phyloP scores from a whole-genome alignment of 2,329 filamentous ascomycete genomes.

The Penicillium sp. region DNA sequence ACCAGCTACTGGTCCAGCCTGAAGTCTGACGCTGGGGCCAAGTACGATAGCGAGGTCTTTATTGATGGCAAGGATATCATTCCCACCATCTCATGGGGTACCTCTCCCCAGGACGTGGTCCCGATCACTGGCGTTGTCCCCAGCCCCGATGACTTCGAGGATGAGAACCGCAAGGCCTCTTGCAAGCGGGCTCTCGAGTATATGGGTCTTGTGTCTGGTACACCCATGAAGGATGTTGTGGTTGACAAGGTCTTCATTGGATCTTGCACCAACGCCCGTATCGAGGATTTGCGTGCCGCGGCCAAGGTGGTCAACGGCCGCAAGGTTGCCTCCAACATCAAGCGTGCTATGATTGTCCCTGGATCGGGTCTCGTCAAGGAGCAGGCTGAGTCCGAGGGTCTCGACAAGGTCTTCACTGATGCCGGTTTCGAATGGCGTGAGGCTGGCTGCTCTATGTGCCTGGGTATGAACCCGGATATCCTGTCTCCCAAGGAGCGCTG shows the following conservation, averaged over 20 bases:
- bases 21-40: slow-evolving; percentile 80
- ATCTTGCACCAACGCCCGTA: slow-evolving; percentile 94
- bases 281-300: slow-evolving; percentile 89
- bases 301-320: slow-evolving; percentile 82
- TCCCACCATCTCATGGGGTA: slow-evolving; percentile 95
- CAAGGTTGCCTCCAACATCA: slow-evolving; percentile 83
- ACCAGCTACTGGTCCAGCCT: slow-evolving; percentile 83
- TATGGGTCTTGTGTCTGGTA: slow-evolving; percentile 88
- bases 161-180: slow-evolving; percentile 73
- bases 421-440: slow-evolving; percentile 98
- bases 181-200: slow-evolving; percentile 85
- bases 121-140: slow-evolving; percentile 90
- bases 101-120: slow-evolving; percentile 92
- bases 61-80: slow-evolving; percentile 91
- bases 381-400: slow-evolving; percentile 84
- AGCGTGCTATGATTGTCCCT: slow-evolving; percentile 92
- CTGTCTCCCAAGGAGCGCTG: slow-evolving; percentile 88
- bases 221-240: slow-evolving; percentile 83
- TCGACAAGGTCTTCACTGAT: slow-evolving; percentile 87
- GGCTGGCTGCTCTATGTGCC: slow-evolving; percentile 97
- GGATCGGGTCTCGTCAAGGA: slow-evolving; percentile 92
- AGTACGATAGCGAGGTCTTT: slow-evolving; percentile 84
- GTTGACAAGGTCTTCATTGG: slow-evolving; percentile 98
- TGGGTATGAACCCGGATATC: slow-evolving; percentile 99
- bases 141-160: slow-evolving; percentile 79